Evolutionary conservation across 2,329 filamentous ascomycete genomes (phyloP).

Genomic region (Cytospora piceae): DNA sequence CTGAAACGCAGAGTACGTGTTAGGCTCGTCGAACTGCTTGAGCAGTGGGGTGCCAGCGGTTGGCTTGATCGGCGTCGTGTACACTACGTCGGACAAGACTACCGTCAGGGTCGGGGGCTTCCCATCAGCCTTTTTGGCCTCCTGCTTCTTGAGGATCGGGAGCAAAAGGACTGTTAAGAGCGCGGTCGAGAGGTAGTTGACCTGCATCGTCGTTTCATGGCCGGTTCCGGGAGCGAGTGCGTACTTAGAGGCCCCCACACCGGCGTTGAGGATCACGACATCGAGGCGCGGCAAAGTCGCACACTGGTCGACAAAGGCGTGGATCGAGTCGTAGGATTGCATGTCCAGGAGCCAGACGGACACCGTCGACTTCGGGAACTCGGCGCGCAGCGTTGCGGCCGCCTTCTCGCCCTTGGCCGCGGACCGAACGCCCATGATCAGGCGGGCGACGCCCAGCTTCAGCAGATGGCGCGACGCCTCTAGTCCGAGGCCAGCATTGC

Average conservation of each 20-base stretch:
- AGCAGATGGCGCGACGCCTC: conserved; percentile 46
- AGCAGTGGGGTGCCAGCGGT: neutral
- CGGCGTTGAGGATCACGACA: conserved; percentile 44
- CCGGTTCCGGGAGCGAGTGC: conserved; percentile 8
- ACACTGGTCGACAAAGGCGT: conserved; percentile 32
- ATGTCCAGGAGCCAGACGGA: conserved; percentile 24
- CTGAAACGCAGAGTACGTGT: neutral
- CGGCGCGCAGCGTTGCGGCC: conserved; percentile 2
- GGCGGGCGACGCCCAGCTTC: conserved; percentile 38
- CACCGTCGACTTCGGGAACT: conserved; percentile 1
- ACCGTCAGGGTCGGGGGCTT: neutral
- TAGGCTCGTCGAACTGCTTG: neutral
- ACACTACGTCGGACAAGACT: neutral
- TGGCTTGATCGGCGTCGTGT: neutral
- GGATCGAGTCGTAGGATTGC: conserved; percentile 18
- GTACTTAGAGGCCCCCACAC: conserved; percentile 28
- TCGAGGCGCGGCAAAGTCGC: conserved; percentile 43
- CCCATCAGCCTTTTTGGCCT: neutral
- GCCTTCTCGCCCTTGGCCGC: conserved; percentile 37
- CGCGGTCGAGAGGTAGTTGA: conserved; percentile 34
- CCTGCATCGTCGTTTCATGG: conserved; percentile 32
- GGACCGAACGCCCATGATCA: conserved; percentile 48
- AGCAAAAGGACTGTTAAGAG: conserved; percentile 32
- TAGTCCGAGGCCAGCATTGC: conserved; percentile 48
- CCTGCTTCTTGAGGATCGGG: conserved; percentile 9